Evolutionary conservation across 345 rosid genomes (phyloP).

Genomic region (Trapa incisa): DNA sequence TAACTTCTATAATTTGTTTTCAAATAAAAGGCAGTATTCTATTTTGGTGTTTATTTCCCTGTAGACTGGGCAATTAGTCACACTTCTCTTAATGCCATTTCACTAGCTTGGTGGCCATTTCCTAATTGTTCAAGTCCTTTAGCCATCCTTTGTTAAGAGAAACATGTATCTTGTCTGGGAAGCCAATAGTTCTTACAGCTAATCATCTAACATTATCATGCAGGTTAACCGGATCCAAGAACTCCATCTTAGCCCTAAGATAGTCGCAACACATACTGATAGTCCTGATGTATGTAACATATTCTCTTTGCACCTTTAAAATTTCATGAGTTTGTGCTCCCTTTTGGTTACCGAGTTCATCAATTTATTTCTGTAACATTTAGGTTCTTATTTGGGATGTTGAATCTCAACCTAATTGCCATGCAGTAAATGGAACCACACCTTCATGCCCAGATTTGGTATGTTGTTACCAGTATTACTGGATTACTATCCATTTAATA

Average conservation of each 20-base stretch:
- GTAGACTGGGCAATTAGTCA: not conserved
- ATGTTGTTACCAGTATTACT: not conserved
- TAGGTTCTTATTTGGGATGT: constrained; percentile 99
- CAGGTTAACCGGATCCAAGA: constrained; percentile 99
- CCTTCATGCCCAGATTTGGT: constrained; percentile 97
- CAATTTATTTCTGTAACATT: constrained; percentile 6
- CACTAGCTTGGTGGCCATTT: too few species aligned
- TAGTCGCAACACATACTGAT: constrained; percentile 99
- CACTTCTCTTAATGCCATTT: not conserved
- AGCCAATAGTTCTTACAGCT: not conserved
- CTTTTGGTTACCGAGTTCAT: not conserved
- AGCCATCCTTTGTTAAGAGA: not conserved
- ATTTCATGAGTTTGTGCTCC: not conserved
- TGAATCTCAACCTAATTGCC: constrained; percentile 96
- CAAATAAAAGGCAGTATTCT: not conserved
- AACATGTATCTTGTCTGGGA: not conserved
- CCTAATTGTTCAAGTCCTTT: not conserved
- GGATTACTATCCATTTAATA: not conserved
- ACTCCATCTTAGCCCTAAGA: constrained; percentile 82
- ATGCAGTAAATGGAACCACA: constrained; percentile 93
- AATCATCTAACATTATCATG: constrained; percentile 5
- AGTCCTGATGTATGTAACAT: constrained; percentile 70
- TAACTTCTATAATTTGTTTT: not conserved
- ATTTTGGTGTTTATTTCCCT: not conserved
- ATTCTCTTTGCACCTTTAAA: not conserved